phyloP scores from a whole-genome alignment of 306 rosid species.

The Myrica gale region DNA sequence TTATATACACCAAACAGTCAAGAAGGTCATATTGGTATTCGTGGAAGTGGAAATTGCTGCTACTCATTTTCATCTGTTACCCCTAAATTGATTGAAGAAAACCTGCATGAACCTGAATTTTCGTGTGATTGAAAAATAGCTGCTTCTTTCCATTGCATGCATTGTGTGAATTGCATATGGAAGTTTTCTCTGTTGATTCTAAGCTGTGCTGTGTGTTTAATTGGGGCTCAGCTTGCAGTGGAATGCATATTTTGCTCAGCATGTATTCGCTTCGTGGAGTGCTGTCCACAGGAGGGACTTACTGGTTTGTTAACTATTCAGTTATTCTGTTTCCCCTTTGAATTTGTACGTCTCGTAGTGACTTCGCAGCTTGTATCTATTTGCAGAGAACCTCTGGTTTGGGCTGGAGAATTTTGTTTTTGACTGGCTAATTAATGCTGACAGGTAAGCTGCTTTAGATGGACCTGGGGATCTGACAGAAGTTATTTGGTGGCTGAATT shows the following conservation, averaged over 20 bases:
- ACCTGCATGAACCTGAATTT: not conserved
- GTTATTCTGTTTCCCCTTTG: constrained; percentile 8
- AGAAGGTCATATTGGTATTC: not conserved
- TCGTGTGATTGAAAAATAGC: not conserved
- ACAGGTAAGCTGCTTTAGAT: constrained; percentile 58
- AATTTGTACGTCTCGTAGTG: not conserved
- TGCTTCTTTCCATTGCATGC: not conserved
- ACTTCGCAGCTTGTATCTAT: not conserved
- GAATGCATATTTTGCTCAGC: constrained; percentile 99
- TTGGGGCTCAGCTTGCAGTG: constrained; percentile 83
- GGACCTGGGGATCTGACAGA: constrained; percentile 4
- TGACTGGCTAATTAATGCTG: constrained; percentile 98
- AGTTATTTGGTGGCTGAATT: not conserved
- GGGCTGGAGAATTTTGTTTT: constrained; percentile 99
- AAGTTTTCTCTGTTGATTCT: constrained; percentile 20
- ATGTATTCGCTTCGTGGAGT: constrained; percentile 96
- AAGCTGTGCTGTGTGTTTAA: constrained; percentile 25
- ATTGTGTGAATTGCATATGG: not conserved
- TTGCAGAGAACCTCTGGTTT: constrained; percentile 97
- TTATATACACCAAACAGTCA: not conserved
- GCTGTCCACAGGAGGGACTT: constrained; percentile 99
- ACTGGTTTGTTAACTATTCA: constrained; percentile 57
- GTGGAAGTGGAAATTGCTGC: not conserved
- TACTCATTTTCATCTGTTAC: not conserved
- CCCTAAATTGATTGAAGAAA: not conserved